Evolutionary conservation across 2,329 filamentous ascomycete species (phyloP).

Genomic region (Pseudocercospora fijiensis): DNA sequence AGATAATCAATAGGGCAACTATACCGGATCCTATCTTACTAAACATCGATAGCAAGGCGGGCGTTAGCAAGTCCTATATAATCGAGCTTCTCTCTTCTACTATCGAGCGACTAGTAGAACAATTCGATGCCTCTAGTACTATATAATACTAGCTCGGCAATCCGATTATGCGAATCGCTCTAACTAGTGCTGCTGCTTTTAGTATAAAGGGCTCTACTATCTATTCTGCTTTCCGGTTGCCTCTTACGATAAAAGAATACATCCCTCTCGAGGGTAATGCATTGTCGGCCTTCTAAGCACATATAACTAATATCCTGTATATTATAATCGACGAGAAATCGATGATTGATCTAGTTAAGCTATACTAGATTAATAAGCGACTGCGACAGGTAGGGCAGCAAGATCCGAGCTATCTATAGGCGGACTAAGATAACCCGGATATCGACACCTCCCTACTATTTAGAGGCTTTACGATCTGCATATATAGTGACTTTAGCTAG

Average conservation of each 20-base stretch:
- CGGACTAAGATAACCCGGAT: not conserved
- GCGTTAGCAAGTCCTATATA: not conserved
- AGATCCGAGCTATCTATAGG: too few species aligned
- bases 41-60: not conserved
- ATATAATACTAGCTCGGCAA: not conserved
- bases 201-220: not conserved
- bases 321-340: not conserved
- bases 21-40: not conserved
- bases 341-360: not conserved
- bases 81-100: too few species aligned
- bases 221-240: not conserved
- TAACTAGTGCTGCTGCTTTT: not conserved
- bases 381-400: not conserved
- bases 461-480: not conserved
- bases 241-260: not conserved
- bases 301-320: not conserved
- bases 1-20: not conserved
- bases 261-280: not conserved
- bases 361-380: not conserved
- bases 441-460: not conserved
- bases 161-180: too few species aligned
- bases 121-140: not conserved
- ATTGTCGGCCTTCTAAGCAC: not conserved
- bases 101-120: not conserved
- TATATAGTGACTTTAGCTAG: not conserved